Evolutionary conservation across 345 rosid genomes (phyloP).

Genomic region (Corymbia maculata): DNA sequence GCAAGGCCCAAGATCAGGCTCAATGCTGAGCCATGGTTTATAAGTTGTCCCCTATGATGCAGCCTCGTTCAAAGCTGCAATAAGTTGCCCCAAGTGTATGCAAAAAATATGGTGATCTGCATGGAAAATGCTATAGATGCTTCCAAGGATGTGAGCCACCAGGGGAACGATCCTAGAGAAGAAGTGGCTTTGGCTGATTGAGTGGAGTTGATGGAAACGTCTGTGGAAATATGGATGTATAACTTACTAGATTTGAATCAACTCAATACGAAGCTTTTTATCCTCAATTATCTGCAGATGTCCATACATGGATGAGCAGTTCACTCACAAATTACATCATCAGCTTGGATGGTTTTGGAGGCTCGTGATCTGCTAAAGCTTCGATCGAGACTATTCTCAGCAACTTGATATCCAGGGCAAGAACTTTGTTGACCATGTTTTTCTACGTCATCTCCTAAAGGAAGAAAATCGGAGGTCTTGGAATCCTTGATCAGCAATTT

Average conservation of each 20-base stretch:
- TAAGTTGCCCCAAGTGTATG: constrained; percentile 24
- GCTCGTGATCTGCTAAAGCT: constrained; percentile 1
- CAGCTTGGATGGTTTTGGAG: constrained; percentile 42
- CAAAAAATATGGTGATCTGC: constrained; percentile 13
- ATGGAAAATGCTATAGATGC: constrained; percentile 4
- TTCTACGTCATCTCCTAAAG: constrained; percentile 13
- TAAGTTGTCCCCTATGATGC: constrained; percentile 12
- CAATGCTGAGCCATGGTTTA: constrained; percentile 16
- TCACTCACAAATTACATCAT: constrained; percentile 71
- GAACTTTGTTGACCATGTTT: constrained; percentile 47
- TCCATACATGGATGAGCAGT: constrained; percentile 67
- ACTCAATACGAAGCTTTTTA: background rate
- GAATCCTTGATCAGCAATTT: constrained; percentile 7
- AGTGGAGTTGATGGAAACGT: constrained; percentile 45
- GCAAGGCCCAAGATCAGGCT: constrained; percentile 18
- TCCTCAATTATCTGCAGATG: constrained; percentile 24
- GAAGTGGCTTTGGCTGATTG: constrained; percentile 34
- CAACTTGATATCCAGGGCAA: constrained; percentile 42
- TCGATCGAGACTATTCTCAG: constrained; percentile 15
- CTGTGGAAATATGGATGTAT: constrained; percentile 19
- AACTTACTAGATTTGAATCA: background rate
- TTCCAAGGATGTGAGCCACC: background rate
- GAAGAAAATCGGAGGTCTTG: background rate
- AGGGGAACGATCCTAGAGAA: constrained; percentile 23
- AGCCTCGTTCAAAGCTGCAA: constrained; percentile 2